phyloP scores from a whole-genome alignment of 1,139 yeast species.

The Fermentozyma sake region DNA sequence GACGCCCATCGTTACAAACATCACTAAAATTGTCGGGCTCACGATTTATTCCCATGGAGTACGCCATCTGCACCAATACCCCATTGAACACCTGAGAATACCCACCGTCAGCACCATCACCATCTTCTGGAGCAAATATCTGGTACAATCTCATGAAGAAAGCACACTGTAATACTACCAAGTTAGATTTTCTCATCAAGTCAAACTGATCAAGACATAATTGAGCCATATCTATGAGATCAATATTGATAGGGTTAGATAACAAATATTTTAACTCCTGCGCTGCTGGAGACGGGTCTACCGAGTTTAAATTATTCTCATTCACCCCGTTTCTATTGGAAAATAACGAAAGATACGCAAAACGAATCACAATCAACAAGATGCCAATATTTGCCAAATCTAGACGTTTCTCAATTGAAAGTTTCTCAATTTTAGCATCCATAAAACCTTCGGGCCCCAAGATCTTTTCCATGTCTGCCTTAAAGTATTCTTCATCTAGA shows the following conservation, averaged over 20 bases:
- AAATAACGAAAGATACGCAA: conserved; percentile 34
- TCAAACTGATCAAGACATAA: conserved; percentile 51
- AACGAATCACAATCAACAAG: conserved; percentile 36
- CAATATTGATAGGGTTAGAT: conserved; percentile 44
- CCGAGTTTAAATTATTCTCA: conserved; percentile 20
- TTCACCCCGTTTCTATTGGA: conserved; percentile 28
- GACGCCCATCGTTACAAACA: conserved; percentile 16
- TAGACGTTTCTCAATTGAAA: conserved; percentile 32
- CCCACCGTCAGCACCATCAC: conserved; percentile 44
- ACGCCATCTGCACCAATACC: conserved; percentile 38
- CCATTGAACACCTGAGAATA: conserved; percentile 38
- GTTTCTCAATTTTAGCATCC: conserved; percentile 8
- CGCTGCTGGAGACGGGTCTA: conserved; percentile 18
- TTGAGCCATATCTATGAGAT: conserved; percentile 45
- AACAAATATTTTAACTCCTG: conserved; percentile 40
- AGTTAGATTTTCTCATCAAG: conserved; percentile 41
- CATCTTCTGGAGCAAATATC: conserved; percentile 47
- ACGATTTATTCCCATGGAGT: conserved; percentile 43
- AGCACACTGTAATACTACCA: conserved; percentile 48
- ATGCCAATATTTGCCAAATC: conserved; percentile 47
- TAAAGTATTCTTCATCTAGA: conserved; percentile 38
- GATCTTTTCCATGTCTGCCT: conserved; percentile 16
- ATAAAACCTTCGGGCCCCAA: conserved; percentile 13
- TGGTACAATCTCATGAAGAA: conserved; percentile 35
- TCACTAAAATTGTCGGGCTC: conserved; percentile 32